Evolutionary conservation across 768 basidiomycete genomes (phyloP).

Genomic region (Hypholoma sublateritium): DNA sequence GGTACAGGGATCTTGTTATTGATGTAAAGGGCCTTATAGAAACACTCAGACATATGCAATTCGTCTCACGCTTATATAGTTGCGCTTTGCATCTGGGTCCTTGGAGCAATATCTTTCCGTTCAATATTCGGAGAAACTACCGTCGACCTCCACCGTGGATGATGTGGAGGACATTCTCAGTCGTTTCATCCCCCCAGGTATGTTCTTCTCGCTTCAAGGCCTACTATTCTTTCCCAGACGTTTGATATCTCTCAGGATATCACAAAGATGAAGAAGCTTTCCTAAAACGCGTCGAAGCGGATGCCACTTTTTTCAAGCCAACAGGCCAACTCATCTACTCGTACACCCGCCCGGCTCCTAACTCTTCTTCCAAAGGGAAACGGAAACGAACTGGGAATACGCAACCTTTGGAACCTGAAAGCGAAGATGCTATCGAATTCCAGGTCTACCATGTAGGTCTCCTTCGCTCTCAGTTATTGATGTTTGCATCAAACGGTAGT

Average conservation of each 20-base stretch:
- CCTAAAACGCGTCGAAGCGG: conserved; percentile 66
- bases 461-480: conserved; percentile 6
- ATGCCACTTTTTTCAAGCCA: conserved; percentile 78
- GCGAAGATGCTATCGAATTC: conserved; percentile 66
- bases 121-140: conserved; percentile 65
- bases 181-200: conserved; percentile 77
- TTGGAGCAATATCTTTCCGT: conserved; percentile 75
- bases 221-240: neutral
- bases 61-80: conserved; percentile 37
- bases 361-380: conserved; percentile 41
- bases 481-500: neutral
- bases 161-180: conserved; percentile 80
- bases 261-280: conserved; percentile 69
- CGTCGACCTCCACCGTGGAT: conserved; percentile 69
- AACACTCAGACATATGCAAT: neutral
- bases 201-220: conserved; percentile 10
- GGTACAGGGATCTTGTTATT: conserved; percentile 81
- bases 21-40: conserved; percentile 53
- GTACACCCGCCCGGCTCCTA: conserved; percentile 62
- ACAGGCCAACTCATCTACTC: conserved; percentile 72
- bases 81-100: conserved; percentile 87
- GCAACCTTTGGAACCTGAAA: conserved; percentile 42
- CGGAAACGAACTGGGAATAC: conserved; percentile 49
- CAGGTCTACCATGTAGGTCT: conserved; percentile 87
- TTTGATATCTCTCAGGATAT: conserved; percentile 50